Percentiles rank a stretch among this genome's conserved stretches.
These are phyloP conservation scores for Spiraea crenata DNA, from an alignment of 331 rosid genomes.

Conservation along the genomic window DNA sequence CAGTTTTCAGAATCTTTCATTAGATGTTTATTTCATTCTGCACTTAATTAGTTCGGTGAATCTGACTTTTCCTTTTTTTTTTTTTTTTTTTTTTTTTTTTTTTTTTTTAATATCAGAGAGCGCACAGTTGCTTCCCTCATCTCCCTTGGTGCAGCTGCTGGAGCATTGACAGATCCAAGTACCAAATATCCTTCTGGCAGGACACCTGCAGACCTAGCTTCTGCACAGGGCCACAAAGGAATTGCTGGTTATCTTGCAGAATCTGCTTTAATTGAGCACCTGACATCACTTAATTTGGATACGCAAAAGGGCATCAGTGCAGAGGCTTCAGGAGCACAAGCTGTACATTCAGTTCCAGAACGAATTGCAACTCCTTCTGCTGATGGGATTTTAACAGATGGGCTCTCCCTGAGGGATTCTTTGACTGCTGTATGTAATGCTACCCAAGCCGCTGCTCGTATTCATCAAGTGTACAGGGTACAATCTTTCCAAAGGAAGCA, in stretches of 20 bases:
- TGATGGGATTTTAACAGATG: conserved; percentile 36
- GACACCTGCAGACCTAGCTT: conserved; percentile 88
- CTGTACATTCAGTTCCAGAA: conserved; percentile 43
- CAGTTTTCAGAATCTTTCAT: neutral
- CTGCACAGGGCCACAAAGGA: conserved; percentile 78
- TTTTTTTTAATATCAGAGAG: conserved; percentile 48
- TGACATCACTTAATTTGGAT: conserved; percentile 53
- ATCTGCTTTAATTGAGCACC: conserved; percentile 52
- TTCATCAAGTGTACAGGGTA: conserved; percentile 74
- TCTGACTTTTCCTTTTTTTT: conserved; percentile 1
- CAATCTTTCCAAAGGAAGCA: conserved; percentile 88
- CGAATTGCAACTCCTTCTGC: conserved; percentile 29
- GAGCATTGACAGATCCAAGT: conserved; percentile 70
- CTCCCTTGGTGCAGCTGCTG: conserved; percentile 79
- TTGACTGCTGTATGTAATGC: conserved; percentile 86
- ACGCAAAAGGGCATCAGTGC: conserved; percentile 29
- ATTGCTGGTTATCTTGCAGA: conserved; percentile 89
- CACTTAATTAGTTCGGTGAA: conserved; percentile 12
- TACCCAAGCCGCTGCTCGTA: conserved; percentile 78
- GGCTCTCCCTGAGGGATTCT: conserved; percentile 71
- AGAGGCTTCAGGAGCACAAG: conserved; percentile 42
- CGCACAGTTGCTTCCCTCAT: conserved; percentile 65
- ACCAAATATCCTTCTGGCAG: conserved; percentile 60
- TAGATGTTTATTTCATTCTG: neutral
- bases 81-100: neutral